phyloP scores from a whole-genome alignment of 805 yeast genomes.

The Wickerhamiella occidentalis region DNA sequence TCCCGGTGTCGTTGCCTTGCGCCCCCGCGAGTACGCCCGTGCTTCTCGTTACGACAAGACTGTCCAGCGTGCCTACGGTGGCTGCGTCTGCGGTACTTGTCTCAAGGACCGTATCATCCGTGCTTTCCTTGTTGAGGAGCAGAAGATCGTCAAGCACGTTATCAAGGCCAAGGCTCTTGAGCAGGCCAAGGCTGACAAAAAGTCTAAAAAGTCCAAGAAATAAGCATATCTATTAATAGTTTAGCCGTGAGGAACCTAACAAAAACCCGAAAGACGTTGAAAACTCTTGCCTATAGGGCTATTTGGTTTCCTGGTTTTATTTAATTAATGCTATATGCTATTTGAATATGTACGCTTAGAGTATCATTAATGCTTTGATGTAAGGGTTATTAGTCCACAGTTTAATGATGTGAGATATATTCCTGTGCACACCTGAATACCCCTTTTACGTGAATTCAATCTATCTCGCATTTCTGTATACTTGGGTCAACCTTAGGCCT shows the following conservation, averaged over 20 bases:
- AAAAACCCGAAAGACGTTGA: too few species aligned
- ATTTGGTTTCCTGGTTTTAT: too few species aligned
- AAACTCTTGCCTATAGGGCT: too few species aligned
- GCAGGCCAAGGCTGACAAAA: conserved; percentile 32
- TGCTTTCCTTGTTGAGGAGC: conserved; percentile 99
- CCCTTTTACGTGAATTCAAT: too few species aligned
- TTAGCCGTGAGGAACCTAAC: conserved; percentile 1
- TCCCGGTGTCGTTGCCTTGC: conserved; percentile 82
- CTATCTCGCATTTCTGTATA: too few species aligned
- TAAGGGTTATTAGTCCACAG: too few species aligned
- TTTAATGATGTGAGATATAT: too few species aligned
- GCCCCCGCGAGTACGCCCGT: conserved; percentile 97
- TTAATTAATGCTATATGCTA: too few species aligned
- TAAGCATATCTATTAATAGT: not conserved
- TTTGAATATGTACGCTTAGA: too few species aligned
- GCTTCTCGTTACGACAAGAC: conserved; percentile 95
- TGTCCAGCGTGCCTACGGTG: conserved; percentile 99
- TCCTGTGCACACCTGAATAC: too few species aligned
- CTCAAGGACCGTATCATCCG: conserved; percentile 99
- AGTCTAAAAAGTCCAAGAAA: conserved; percentile 20
- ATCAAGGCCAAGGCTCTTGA: conserved; percentile 91
- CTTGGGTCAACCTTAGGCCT: too few species aligned
- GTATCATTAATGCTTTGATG: too few species aligned
- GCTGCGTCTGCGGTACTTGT: conserved; percentile 92
- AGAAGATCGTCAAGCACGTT: conserved; percentile 98